Base-by-base conservation (phyloP, 768 basidiomycete genomes). In the Mycena capillaripes region DNA sequence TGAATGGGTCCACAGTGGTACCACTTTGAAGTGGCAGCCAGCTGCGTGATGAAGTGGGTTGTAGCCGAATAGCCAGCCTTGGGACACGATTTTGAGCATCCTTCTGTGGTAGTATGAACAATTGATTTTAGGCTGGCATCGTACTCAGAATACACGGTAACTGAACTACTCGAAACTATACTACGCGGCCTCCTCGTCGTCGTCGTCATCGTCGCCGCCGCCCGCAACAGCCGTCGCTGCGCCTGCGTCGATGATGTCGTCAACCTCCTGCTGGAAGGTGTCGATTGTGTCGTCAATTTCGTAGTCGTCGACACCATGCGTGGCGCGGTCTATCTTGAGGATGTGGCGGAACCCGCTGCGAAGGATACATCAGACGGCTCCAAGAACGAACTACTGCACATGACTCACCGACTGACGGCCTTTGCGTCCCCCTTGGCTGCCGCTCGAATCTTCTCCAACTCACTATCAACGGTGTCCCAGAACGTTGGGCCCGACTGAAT, bases 1-100 rank as follows among this genome's bases (percentile, higher is more conserved):
- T 27, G 25, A 60, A 60, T 60, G 29, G 59, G 40, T 42, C 59
- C 59, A 60, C 40, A 30, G n/a, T 60, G 59, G 38, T 21, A 7
- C 59, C 59, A 60, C 25, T 19, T n/a, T 10, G 23, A 8, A 21
- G 27, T 60, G 42, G 59, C 16, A 17, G 38, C 38, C 59, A 60
- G 59, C 59, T 60, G 59, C 44, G 23, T 23, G 11, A 16, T 17
- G 14, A 59, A 8, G 21, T 57, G 56, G 38, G 6, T 12, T 7
- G 6, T 12, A 36, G 6, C 7, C 36, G 36, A 36, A 7, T 6
- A 12, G 36, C 12, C 12, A 36, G 36, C 36, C 12, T 6, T 36
- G 6, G 36, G 12, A 12, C 6, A 36, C 36, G 36, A 36, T 36
- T 7, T 36, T 12, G 36, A 36, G 36, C 36, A 12, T 6, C 36